A percentile compares a stretch with the other conserved stretches of the same genome.
Evolutionary conservation across 768 basidiomycete genomes (phyloP).

Genomic region (Amanita muscaria): DNA sequence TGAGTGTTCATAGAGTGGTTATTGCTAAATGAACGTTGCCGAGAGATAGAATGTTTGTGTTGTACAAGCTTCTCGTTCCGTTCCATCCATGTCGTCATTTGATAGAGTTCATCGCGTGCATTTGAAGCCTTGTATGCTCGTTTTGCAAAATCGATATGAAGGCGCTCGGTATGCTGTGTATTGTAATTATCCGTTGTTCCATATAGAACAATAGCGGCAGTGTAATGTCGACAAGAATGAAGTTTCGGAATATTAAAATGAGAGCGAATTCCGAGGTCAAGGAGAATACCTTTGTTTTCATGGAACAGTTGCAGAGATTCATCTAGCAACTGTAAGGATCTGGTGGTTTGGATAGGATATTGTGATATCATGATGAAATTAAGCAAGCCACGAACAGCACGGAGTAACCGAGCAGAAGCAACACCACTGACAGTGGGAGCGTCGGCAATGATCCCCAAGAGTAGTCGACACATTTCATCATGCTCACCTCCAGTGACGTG

Average conservation of each 20-base stretch:
- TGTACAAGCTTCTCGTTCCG: neutral
- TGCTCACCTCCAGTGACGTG: conserved; percentile 22
- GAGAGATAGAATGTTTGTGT: neutral
- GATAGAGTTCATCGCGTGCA: neutral
- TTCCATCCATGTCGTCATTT: conserved; percentile 6
- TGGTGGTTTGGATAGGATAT: too few species aligned
- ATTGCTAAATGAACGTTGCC: neutral
- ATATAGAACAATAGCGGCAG: conserved; percentile 7
- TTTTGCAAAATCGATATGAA: neutral
- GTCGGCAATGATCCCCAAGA: conserved; percentile 27
- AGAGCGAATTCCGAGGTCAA: conserved; percentile 9
- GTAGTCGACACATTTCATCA: conserved; percentile 21
- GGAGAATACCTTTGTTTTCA: conserved; percentile 12
- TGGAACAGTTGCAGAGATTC: conserved; percentile 26
- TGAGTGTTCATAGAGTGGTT: neutral
- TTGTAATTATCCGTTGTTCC: conserved; percentile 13
- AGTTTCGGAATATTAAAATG: conserved; percentile 22
- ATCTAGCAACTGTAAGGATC: conserved; percentile 11
- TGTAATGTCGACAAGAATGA: conserved; percentile 13
- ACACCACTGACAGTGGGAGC: conserved; percentile 18
- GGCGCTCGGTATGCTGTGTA: conserved; percentile 6
- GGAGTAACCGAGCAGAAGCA: conserved; percentile 17
- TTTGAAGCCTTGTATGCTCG: neutral
- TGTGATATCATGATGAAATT: neutral
- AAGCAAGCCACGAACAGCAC: neutral